A percentile compares a stretch with the other conserved stretches of the same genome.
These are phyloP conservation scores for Candida frijolesensis DNA, from an alignment of 1,139 yeast genomes.

Conservation along the genomic window DNA sequence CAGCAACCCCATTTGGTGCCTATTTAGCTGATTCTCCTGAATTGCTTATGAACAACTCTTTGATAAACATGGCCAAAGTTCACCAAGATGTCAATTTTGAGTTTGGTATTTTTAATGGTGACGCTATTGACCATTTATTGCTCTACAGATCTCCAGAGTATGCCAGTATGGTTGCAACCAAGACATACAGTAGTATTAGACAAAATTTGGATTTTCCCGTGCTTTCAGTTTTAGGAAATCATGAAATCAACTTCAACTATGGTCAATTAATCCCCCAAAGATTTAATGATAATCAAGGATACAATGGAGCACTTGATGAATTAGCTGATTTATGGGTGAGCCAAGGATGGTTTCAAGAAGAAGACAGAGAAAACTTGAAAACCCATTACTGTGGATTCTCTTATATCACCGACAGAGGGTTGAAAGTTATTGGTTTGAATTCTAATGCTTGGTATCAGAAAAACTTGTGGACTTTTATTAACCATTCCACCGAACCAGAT, in stretches of 20 bases:
- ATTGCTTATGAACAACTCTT: conserved; percentile 54
- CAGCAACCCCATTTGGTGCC: conserved; percentile 65
- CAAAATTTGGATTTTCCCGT: background rate
- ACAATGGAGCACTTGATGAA: conserved; percentile 60
- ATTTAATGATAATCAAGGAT: conserved; percentile 39
- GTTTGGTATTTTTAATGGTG: conserved; percentile 71
- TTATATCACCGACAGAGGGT: conserved; percentile 54
- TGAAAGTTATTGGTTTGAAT: conserved; percentile 65
- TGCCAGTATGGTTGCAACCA: background rate
- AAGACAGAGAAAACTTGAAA: conserved; percentile 21
- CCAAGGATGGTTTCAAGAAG: conserved; percentile 39
- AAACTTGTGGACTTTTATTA: conserved; percentile 65
- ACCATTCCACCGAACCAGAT: conserved; percentile 55
- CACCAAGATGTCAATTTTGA: conserved; percentile 45
- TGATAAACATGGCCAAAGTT: conserved; percentile 44
- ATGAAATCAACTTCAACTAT: background rate
- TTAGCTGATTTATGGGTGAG: conserved; percentile 60
- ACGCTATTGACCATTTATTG: conserved; percentile 55
- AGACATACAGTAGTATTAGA: background rate
- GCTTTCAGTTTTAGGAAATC: background rate
- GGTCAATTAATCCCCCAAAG: background rate
- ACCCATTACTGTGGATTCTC: conserved; percentile 67
- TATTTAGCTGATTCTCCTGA: conserved; percentile 70
- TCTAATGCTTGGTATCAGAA: conserved; percentile 67
- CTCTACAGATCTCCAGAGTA: background rate